Percentiles rank a stretch among this genome's conserved stretches.
phyloP scores from a whole-genome alignment of 148 eudicot genomes.

The Rhododendron ovatum region DNA sequence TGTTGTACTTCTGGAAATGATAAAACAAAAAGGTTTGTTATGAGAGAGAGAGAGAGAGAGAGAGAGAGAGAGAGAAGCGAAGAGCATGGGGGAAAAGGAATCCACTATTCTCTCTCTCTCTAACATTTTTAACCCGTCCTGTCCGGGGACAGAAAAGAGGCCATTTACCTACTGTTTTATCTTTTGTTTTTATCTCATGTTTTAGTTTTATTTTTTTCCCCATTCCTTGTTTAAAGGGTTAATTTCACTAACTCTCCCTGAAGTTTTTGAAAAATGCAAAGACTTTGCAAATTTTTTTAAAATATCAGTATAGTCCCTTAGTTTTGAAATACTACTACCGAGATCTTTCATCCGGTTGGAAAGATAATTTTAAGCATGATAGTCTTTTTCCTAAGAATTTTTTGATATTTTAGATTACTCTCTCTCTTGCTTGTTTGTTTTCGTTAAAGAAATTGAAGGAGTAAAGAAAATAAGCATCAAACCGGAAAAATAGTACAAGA shows the following conservation, averaged over 20 bases:
- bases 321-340: background rate
- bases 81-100: constrained; percentile 41
- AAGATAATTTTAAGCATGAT: background rate
- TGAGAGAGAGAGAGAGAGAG: constrained; percentile 22
- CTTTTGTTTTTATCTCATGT: background rate
- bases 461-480: background rate
- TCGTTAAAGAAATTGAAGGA: background rate
- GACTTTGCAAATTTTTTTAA: background rate
- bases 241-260: background rate
- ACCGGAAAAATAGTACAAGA: background rate
- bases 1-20: constrained; percentile 1
- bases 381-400: too few relatives aligned
- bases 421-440: background rate
- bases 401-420: too few relatives aligned
- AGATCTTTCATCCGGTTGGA: background rate
- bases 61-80: constrained; percentile 28
- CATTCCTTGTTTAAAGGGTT: background rate
- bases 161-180: background rate
- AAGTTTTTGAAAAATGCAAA: background rate
- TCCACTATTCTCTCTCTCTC: constrained; percentile 33
- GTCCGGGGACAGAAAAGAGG: constrained; percentile 35
- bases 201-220: background rate
- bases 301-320: background rate
- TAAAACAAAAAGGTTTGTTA: background rate
- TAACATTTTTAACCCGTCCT: constrained; percentile 30